A percentile compares a stretch with the other conserved stretches of the same genome.
Conservation (phyloP, 2,329 filamentous ascomycete species). For the Aspergillus versicolor region DNA sequence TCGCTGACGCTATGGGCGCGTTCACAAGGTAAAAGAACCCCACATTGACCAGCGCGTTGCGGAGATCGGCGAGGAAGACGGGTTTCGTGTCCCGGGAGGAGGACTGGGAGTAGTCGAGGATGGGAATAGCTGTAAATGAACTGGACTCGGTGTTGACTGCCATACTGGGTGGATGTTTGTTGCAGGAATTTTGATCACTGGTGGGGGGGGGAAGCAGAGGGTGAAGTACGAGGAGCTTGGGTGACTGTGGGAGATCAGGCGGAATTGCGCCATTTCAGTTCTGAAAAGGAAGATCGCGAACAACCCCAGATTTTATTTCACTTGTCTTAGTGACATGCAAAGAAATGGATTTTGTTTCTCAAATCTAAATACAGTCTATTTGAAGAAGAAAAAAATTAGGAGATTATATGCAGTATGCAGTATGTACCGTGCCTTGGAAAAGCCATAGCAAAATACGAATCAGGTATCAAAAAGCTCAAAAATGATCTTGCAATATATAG, state of each 20-base stretch:
- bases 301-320: neutral
- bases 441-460: neutral
- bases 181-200: neutral
- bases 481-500: neutral
- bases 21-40: slow-evolving; percentile 38
- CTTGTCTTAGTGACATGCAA: neutral
- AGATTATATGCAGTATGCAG: neutral
- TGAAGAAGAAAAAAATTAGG: neutral
- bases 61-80: slow-evolving; percentile 28
- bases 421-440: neutral
- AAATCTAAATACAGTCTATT: neutral
- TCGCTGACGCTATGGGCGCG: slow-evolving; percentile 22
- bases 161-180: neutral
- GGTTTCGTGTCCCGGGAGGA: slow-evolving; percentile 22
- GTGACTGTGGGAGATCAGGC: neutral
- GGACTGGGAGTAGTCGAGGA: slow-evolving; percentile 31
- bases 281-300: too few species aligned
- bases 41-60: slow-evolving; percentile 34
- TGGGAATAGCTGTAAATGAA: slow-evolving; percentile 30
- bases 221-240: neutral
- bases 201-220: neutral
- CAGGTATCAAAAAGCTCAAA: neutral
- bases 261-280: neutral
- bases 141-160: slow-evolving; percentile 22
- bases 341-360: neutral